Evolutionary conservation across 1,284 basidiomycete genomes (phyloP), one percentile per base, ranked within the genome.

Genomic region (Leccinum variabile): DNA sequence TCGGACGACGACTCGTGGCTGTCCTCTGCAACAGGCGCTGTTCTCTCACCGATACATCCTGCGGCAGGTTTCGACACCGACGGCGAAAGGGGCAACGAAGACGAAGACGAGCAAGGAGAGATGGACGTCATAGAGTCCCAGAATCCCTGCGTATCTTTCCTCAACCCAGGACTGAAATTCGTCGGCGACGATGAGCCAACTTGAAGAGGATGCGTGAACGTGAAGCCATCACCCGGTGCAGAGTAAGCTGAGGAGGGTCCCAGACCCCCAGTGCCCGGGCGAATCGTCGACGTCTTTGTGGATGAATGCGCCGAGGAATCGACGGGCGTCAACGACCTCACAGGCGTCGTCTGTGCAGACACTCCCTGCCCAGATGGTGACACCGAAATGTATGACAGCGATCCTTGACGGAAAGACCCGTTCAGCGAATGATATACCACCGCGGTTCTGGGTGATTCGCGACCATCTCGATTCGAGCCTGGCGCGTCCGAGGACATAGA

Each of bases 71-170:
- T 54, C 8, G 60, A 57, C 37, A 64, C 58, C 35, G 62, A 69
- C 1, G 61, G 62, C 11, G 70, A 72, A 44, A 67, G 18, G 22
- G 71, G 60, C 13, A 61, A 56, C 1, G 66, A 70, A 35, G 69
- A 71, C 22, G 54, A 64, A 16, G 69, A 72, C 22, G 60, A 71
- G 18, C 57, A 69, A 25, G 72, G 70, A 10, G 70, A 74, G 6
- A 63, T 14, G 10, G 68, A 63, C 10, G 46, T 59, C 30, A 64
- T 39, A n/a, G 70, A 59, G 14, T 72, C 72, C 71, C 73, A 75
- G 52, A 75, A 75, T n/a, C 73, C 71, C 5, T 74, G 73, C 13
- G 65, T 57, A 65, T 71, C 65, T 56, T 64, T 74, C 16, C 62
- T 63, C 32, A 72, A 59, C 9, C 49, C 69, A 16, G 54, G 37